Evolutionary conservation across 352 stramenopile species (phyloP), one percentile per base, ranked within the genome.

Genomic region (Globisporangium nunn): DNA sequence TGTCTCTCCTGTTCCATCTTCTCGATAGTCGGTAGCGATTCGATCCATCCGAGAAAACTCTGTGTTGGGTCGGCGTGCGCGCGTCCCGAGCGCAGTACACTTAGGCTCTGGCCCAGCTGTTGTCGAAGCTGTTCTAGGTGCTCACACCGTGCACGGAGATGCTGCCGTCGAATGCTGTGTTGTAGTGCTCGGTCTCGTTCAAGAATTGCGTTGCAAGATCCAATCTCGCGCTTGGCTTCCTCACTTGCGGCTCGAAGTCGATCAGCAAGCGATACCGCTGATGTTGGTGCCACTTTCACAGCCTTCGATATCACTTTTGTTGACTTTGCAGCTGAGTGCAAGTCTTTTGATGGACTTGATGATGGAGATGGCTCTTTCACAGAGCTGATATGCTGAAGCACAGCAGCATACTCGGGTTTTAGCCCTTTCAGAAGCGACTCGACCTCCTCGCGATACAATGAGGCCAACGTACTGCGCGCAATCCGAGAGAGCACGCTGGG

Each of bases 1-100:
- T 64, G 56, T 0, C 63, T 63, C 12, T 79, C 72, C 33, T 63
- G 64, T 23, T 82, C 64, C 11, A 67, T 60, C 41, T 65, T 85
- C 29, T 87, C 66, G 15, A 87, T 64, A 15, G 79, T 87, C 43
- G 70, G 59, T 15, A 89, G 60, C 0, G 79, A 87, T 23, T 63
- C 68, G 3, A 87, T 71, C 79, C 79, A 89, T 6, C 75, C 67
- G 0, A 55, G 50, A 52, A 89, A 78, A 1, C 50, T 39, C 59
- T 87, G 75, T 2, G 68, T 52, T 0, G 63, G 58, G 8, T 79
- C 64, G 29, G 77, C 67, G 33, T 87, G 79, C 3, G 60, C 23
- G n/a, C 79, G 60, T 12, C 70, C 79, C 31, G 37, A 65, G 50
- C 45, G 70, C 6, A 89, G 44, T 6, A 87, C 44, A 4, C 39